Evolutionary conservation across 148 eudicot genomes (phyloP).

Genomic region (Rhododendron mucronatum): DNA sequence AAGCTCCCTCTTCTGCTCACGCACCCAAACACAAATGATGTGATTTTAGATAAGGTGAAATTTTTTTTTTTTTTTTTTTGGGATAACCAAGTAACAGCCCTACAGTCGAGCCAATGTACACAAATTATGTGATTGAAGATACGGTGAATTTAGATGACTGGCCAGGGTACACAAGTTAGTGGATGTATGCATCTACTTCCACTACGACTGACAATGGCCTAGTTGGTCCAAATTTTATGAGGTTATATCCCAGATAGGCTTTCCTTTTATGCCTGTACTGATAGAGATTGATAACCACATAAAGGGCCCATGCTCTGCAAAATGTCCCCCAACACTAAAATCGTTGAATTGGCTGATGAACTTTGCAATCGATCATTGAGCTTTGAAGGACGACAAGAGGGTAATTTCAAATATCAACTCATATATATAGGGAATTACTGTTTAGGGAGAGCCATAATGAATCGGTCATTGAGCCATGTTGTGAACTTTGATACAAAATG

Average conservation of each 20-base stretch:
- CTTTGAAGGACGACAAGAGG: too few relatives aligned
- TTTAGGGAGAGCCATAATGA: too few relatives aligned
- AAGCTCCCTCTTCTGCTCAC: not conserved
- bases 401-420: too few relatives aligned
- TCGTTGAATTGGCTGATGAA: too few relatives aligned
- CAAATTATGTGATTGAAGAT: not conserved
- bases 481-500: too few relatives aligned
- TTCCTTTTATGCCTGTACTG: constrained; percentile 6
- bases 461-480: too few relatives aligned
- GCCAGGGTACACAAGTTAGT: constrained; percentile 33
- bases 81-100: too few relatives aligned
- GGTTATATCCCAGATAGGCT: not conserved
- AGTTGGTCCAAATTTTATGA: not conserved
- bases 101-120: too few relatives aligned
- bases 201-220: constrained; percentile 18
- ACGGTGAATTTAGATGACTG: not conserved
- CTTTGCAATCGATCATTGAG: too few relatives aligned
- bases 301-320: constrained; percentile 8
- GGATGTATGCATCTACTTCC: constrained; percentile 31
- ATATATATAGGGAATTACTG: too few relatives aligned
- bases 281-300: constrained; percentile 26
- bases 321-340: not conserved
- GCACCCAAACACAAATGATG: not conserved
- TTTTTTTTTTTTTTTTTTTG: too few relatives aligned
- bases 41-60: not conserved